These are phyloP conservation scores for Ambrosia trifida DNA, from an alignment of 129 eudicot genomes.

Conservation along the genomic window DNA sequence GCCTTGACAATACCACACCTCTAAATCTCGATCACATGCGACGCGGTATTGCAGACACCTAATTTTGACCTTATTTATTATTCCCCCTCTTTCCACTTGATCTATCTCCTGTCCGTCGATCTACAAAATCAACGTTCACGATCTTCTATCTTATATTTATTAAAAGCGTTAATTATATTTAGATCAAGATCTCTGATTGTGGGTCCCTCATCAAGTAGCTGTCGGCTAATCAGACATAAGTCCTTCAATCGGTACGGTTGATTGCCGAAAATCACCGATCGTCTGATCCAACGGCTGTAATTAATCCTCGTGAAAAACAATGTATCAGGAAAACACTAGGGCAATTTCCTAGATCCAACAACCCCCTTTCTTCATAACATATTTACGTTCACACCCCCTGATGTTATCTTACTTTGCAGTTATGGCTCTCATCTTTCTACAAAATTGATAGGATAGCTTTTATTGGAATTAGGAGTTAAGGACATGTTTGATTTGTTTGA, in stretches of 20 bases:
- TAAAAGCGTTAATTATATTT: conserved; percentile 2
- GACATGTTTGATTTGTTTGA: too few relatives aligned
- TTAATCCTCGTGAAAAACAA: conserved; percentile 45
- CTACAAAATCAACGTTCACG: conserved; percentile 26
- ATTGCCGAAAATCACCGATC: conserved; percentile 31
- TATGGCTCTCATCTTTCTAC: not conserved
- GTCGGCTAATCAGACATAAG: conserved; percentile 42
- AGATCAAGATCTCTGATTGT: conserved; percentile 33
- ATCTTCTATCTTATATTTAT: conserved; percentile 34
- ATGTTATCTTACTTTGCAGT: not conserved
- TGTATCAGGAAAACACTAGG: conserved; percentile 33
- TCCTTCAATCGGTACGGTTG: conserved; percentile 45
- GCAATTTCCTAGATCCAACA: conserved; percentile 65
- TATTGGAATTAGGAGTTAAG: too few relatives aligned
- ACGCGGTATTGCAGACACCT: conserved; percentile 34
- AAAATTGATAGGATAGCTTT: not conserved
- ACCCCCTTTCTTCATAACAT: not conserved
- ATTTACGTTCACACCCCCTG: conserved; percentile 18
- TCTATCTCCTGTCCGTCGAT: conserved; percentile 33
- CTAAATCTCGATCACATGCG: conserved; percentile 28
- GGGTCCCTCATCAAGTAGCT: conserved; percentile 37
- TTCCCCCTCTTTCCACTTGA: conserved; percentile 22
- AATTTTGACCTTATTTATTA: conserved; percentile 34
- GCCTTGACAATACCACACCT: conserved; percentile 22
- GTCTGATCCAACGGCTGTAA: conserved; percentile 37